phyloP scores from a whole-genome alignment of 768 basidiomycete genomes.

The Psilocybe cubensis region DNA sequence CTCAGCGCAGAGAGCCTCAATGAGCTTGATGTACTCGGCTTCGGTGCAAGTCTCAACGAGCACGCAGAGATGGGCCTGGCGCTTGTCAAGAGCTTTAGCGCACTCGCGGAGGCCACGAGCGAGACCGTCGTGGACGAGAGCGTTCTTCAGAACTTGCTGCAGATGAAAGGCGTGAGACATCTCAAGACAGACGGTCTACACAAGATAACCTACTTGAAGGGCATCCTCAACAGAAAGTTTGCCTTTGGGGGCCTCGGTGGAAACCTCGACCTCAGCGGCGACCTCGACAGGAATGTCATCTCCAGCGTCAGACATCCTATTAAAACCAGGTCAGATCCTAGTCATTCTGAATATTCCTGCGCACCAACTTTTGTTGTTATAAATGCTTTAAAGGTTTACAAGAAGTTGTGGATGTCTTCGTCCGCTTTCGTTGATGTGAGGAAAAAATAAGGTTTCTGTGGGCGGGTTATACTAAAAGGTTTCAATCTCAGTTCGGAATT shows the following conservation, averaged over 20 bases:
- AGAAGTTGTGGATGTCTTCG: constrained; percentile 71
- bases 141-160: constrained; percentile 98
- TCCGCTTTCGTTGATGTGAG: constrained; percentile 94
- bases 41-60: constrained; percentile 99
- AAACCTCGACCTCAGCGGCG: constrained; percentile 78
- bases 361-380: constrained; percentile 22
- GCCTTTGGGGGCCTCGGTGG: constrained; percentile 90
- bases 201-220: constrained; percentile 61
- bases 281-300: constrained; percentile 86
- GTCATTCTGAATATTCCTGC: no score
- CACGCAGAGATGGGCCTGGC: constrained; percentile 97
- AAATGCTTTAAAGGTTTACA: constrained; percentile 29
- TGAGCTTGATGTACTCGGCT: constrained; percentile 99
- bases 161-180: constrained; percentile 16
- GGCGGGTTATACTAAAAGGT: constrained; percentile 25
- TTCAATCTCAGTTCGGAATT: constrained; percentile 60
- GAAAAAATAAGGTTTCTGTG: constrained; percentile 55
- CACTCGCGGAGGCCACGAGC: constrained; percentile 97
- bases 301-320: constrained; percentile 97
- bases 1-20: constrained; percentile 98
- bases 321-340: constrained; percentile 9
- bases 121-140: constrained; percentile 97
- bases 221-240: constrained; percentile 96
- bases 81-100: constrained; percentile 98
- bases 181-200: constrained; percentile 8